phyloP scores from a whole-genome alignment of 2,329 filamentous ascomycete species.

The Dryadomyces sulphureus region DNA sequence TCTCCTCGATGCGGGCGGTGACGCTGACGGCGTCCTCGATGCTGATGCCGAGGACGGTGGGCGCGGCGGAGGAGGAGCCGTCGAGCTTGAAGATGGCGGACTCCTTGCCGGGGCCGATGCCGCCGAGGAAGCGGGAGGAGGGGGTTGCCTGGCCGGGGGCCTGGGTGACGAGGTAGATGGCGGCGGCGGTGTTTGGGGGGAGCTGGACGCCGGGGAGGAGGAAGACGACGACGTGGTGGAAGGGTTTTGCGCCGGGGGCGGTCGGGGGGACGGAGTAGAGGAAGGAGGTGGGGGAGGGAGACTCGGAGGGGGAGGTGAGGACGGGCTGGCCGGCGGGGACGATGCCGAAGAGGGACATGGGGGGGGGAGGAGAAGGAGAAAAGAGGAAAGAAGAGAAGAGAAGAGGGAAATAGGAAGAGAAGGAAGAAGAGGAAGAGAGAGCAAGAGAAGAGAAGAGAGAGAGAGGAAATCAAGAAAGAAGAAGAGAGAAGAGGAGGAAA shows the following conservation, averaged over 20 bases:
- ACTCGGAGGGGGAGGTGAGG: conserved; percentile 37
- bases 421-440: background rate
- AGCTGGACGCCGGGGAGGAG: conserved; percentile 65
- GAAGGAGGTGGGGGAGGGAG: conserved; percentile 38
- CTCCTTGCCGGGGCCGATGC: conserved; percentile 78
- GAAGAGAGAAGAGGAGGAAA: too few relatives aligned
- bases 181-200: conserved; percentile 63
- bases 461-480: background rate
- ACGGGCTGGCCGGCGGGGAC: conserved; percentile 45
- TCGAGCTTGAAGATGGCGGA: conserved; percentile 78
- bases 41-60: conserved; percentile 58
- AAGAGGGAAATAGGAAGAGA: background rate
- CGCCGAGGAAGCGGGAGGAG: conserved; percentile 57
- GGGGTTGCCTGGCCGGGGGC: conserved; percentile 22
- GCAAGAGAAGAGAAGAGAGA: background rate
- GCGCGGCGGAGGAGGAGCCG: conserved; percentile 11
- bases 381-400: background rate
- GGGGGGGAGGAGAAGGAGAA: background rate
- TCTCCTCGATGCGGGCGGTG: conserved; percentile 48
- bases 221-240: conserved; percentile 80
- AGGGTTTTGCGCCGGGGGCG: conserved; percentile 27
- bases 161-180: conserved; percentile 66
- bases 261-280: conserved; percentile 34
- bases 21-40: conserved; percentile 67
- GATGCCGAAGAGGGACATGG: conserved; percentile 40